These are phyloP conservation scores for Russula griseocarnosa DNA, from an alignment of 768 basidiomycete species.

Conservation along the genomic window DNA sequence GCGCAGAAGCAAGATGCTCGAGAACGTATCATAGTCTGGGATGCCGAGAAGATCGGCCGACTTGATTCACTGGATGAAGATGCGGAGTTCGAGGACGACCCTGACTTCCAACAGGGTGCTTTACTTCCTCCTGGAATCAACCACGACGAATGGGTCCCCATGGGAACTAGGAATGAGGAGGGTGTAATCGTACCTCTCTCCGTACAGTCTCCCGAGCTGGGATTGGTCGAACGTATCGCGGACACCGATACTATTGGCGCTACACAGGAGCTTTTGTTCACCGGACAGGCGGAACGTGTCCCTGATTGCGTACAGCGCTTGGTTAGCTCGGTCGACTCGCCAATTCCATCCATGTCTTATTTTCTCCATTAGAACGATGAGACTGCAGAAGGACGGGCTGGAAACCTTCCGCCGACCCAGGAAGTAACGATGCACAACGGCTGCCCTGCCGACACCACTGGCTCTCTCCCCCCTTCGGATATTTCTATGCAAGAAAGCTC, in stretches of 20 bases:
- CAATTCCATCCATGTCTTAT: not conserved
- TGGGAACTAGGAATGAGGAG: slow-evolving; percentile 55
- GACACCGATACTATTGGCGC: slow-evolving; percentile 51
- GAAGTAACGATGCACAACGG: not conserved
- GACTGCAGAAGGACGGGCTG: not conserved
- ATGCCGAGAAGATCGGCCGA: slow-evolving; percentile 42
- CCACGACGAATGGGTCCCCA: slow-evolving; percentile 38
- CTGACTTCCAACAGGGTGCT: slow-evolving; percentile 38
- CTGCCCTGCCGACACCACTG: not conserved
- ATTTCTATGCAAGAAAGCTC: slow-evolving; percentile 16
- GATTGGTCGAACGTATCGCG: slow-evolving; percentile 34
- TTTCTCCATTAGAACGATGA: slow-evolving; percentile 15
- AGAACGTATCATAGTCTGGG: slow-evolving; percentile 63
- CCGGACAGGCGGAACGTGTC: slow-evolving; percentile 20
- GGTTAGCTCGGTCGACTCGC: slow-evolving; percentile 6
- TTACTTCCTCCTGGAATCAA: slow-evolving; percentile 13
- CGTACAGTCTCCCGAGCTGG: slow-evolving; percentile 30
- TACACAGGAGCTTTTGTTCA: slow-evolving; percentile 28
- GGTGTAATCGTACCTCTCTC: slow-evolving; percentile 50
- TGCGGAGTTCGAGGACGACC: slow-evolving; percentile 58
- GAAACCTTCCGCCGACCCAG: slow-evolving; percentile 31
- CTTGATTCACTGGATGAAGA: slow-evolving; percentile 43
- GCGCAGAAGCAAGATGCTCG: slow-evolving; percentile 60
- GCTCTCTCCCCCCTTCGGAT: slow-evolving; percentile 28
- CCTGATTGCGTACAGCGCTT: slow-evolving; percentile 23